These are phyloP conservation scores for Cyberlindnera amylophila DNA, from an alignment of 805 yeast species.

Conservation along the genomic window DNA sequence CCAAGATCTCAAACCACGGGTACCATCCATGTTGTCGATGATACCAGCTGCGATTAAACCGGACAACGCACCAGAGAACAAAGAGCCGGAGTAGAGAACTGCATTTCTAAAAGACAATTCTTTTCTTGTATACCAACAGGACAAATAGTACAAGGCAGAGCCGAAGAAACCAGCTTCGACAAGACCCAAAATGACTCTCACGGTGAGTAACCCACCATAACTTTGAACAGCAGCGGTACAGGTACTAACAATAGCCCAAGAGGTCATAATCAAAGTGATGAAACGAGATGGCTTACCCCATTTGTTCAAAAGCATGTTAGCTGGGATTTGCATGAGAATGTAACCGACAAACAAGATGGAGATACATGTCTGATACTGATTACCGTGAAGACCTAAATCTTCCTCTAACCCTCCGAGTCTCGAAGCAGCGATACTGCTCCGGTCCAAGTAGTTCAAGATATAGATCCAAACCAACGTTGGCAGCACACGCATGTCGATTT, in stretches of 20 bases:
- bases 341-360: slow-evolving; percentile 51
- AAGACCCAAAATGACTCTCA: slow-evolving; percentile 40
- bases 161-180: slow-evolving; percentile 47
- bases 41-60: slow-evolving; percentile 54
- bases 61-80: slow-evolving; percentile 51
- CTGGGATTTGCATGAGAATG: slow-evolving; percentile 48
- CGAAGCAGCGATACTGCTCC: slow-evolving; percentile 48
- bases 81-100: slow-evolving; percentile 49
- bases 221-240: slow-evolving; percentile 32
- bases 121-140: slow-evolving; percentile 46
- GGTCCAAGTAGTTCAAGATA: slow-evolving; percentile 47
- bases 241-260: slow-evolving; percentile 43
- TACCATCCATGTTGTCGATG: slow-evolving; percentile 36
- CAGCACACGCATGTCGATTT: slow-evolving; percentile 45
- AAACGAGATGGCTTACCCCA: slow-evolving; percentile 48
- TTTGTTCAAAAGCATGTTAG: slow-evolving; percentile 39
- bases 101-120: slow-evolving; percentile 51
- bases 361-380: slow-evolving; percentile 46
- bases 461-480: slow-evolving; percentile 49
- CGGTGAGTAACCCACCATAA: slow-evolving; percentile 29
- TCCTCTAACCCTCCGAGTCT: slow-evolving; percentile 46
- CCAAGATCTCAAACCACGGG: slow-evolving; percentile 52
- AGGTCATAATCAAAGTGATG: slow-evolving; percentile 44
- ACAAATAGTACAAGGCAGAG: slow-evolving; percentile 47
- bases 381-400: slow-evolving; percentile 39